These are phyloP conservation scores for Pyrenophora seminiperda DNA, from an alignment of 2,329 filamentous ascomycete species.

Conservation along the genomic window DNA sequence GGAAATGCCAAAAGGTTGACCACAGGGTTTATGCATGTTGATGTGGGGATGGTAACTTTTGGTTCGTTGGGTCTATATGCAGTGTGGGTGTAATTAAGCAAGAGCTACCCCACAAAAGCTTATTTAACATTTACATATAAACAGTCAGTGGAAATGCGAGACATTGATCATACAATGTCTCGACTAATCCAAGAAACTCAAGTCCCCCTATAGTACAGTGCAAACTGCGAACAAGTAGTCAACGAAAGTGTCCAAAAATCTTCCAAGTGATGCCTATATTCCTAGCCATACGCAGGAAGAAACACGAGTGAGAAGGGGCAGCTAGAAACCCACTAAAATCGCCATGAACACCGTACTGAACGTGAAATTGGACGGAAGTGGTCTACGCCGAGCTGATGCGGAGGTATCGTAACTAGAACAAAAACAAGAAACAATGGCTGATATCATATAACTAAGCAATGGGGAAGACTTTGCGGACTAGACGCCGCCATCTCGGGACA, in stretches of 20 bases:
- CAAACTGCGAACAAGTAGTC: no score
- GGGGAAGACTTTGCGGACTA: constrained; percentile 43
- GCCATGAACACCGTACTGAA: neutral
- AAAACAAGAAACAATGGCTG: neutral
- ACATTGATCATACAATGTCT: no score
- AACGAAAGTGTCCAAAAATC: no score
- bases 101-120: no score
- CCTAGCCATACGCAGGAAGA: neutral
- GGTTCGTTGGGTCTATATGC: neutral
- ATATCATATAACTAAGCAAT: constrained; percentile 24
- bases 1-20: no score
- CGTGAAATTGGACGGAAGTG: neutral
- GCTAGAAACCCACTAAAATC: neutral
- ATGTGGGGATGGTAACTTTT: no score
- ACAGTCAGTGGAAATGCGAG: no score
- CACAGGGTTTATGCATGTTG: no score
- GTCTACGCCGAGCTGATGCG: constrained; percentile 7
- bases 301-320: neutral
- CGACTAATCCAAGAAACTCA: no score
- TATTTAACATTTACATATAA: no score
- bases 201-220: no score
- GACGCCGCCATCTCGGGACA: constrained; percentile 33
- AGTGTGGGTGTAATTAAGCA: constrained; percentile 2
- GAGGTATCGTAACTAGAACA: constrained; percentile 1
- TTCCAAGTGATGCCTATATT: no score